Evolutionary conservation across 2,329 filamentous ascomycete genomes (phyloP).

Genomic region (Aureobasidium sp.): DNA sequence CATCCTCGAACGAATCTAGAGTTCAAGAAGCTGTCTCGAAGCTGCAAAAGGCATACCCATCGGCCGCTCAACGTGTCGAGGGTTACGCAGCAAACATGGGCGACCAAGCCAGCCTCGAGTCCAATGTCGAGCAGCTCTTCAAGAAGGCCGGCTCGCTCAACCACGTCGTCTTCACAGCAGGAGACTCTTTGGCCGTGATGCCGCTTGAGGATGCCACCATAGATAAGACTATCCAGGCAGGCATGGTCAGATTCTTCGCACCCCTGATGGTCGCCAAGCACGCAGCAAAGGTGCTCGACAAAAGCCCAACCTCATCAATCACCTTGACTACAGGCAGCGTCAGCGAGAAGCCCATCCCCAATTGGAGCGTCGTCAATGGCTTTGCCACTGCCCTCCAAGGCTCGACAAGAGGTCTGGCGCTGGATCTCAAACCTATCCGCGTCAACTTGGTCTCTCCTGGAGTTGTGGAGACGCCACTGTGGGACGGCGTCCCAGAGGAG

Average conservation of each 20-base stretch:
- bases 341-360: constrained; percentile 42
- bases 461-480: constrained; percentile 38
- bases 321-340: constrained; percentile 50
- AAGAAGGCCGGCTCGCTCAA: constrained; percentile 37
- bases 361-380: constrained; percentile 43
- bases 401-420: constrained; percentile 48
- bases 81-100: constrained; percentile 44
- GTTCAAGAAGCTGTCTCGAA: constrained; percentile 40
- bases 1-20: constrained; percentile 47
- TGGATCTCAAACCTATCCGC: constrained; percentile 55
- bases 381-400: constrained; percentile 46
- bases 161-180: constrained; percentile 52
- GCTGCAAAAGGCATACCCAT: constrained; percentile 38
- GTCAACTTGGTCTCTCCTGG: constrained; percentile 57
- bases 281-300: constrained; percentile 36
- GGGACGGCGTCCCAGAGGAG: constrained; percentile 27
- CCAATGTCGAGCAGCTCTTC: constrained; percentile 41
- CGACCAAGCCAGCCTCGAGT: constrained; percentile 38
- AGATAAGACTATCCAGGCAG: constrained; percentile 34
- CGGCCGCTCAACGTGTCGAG: constrained; percentile 30
- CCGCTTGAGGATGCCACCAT: constrained; percentile 36
- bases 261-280: constrained; percentile 47
- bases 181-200: constrained; percentile 35
- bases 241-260: constrained; percentile 42
- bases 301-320: constrained; percentile 39